A percentile compares a stretch with the other conserved stretches of the same genome.
phyloP scores from a whole-genome alignment of 352 stramenopile genomes.

The Phytophthora hybrid region DNA sequence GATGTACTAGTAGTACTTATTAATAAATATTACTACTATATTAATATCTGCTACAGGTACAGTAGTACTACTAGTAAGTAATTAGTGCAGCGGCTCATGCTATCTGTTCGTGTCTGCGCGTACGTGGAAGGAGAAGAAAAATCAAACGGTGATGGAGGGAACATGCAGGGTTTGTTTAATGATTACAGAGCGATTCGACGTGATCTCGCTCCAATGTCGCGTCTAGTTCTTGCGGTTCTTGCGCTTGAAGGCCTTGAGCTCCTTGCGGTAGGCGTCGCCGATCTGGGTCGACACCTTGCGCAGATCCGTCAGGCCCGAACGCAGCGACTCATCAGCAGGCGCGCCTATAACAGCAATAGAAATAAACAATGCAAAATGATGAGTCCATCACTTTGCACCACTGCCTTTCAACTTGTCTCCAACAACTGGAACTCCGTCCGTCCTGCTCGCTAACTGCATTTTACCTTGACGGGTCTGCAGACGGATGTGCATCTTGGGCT shows the following conservation, averaged over 20 bases:
- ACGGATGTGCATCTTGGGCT: slow-evolving; percentile 95
- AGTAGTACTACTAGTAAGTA: too few species aligned
- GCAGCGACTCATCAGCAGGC: slow-evolving; percentile 70
- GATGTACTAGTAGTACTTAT: too few species aligned
- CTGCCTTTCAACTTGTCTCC: too few species aligned
- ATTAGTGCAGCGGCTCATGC: background rate
- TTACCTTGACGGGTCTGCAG: slow-evolving; percentile 89
- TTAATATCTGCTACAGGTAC: too few species aligned
- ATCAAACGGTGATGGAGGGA: background rate
- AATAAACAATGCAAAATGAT: background rate
- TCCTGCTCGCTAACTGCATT: background rate
- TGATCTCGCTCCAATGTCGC: background rate
- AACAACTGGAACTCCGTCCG: background rate
- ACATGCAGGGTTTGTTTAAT: slow-evolving; percentile 37
- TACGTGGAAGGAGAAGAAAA: background rate
- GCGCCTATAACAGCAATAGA: slow-evolving; percentile 39
- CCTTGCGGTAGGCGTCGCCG: slow-evolving; percentile 81
- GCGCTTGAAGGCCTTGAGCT: slow-evolving; percentile 86
- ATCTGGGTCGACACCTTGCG: slow-evolving; percentile 79
- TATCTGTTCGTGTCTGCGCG: too few species aligned
- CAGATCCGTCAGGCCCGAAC: slow-evolving; percentile 72
- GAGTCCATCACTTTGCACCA: too few species aligned
- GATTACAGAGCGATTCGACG: slow-evolving; percentile 9
- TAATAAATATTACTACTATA: too few species aligned
- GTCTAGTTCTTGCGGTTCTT: slow-evolving; percentile 77